phyloP scores from a whole-genome alignment of 2,329 filamentous ascomycete species.

The Blumeria graminis region DNA sequence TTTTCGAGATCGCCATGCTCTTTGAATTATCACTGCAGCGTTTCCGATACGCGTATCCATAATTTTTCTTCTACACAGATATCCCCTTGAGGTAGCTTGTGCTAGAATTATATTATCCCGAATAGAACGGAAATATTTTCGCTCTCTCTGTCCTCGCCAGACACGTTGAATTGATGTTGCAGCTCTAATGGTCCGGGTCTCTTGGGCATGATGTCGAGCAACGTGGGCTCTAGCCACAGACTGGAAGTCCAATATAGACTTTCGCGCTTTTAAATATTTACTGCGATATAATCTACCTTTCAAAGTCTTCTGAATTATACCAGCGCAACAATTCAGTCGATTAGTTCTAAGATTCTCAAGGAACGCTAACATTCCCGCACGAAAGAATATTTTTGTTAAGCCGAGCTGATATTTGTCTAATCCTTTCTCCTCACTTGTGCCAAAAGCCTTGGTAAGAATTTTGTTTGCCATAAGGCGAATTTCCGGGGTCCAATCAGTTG shows the following conservation, averaged over 20 bases:
- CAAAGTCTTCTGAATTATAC: slow-evolving; percentile 97
- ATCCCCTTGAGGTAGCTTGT: slow-evolving; percentile 79
- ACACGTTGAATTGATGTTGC: slow-evolving; percentile 87
- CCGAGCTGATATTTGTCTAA: slow-evolving; percentile 93
- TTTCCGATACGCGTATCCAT: slow-evolving; percentile 87
- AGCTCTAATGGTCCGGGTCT: slow-evolving; percentile 60
- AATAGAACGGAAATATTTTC: slow-evolving; percentile 54
- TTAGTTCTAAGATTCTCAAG: slow-evolving; percentile 81
- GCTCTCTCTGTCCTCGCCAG: slow-evolving; percentile 80
- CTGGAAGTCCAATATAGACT: slow-evolving; percentile 60
- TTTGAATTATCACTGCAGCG: slow-evolving; percentile 72
- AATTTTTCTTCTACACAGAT: slow-evolving; percentile 69
- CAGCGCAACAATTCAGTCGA: slow-evolving; percentile 75
- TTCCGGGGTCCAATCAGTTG: slow-evolving; percentile 73
- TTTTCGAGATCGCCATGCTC: slow-evolving; percentile 62
- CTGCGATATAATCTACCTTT: slow-evolving; percentile 86
- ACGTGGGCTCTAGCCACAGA: slow-evolving; percentile 53
- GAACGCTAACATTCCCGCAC: slow-evolving; percentile 95
- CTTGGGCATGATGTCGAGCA: slow-evolving; percentile 53
- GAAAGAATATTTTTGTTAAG: slow-evolving; percentile 97
- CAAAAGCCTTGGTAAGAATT: slow-evolving; percentile 72
- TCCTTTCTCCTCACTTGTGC: slow-evolving; percentile 46
- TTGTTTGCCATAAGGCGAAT: slow-evolving; percentile 85
- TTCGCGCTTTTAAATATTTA: slow-evolving; percentile 67
- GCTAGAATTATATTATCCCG: slow-evolving; percentile 68